Evolutionary conservation across 192 early-diverging fungal genomes (phyloP).

Genomic region (Linnemannia schmuckeri): DNA sequence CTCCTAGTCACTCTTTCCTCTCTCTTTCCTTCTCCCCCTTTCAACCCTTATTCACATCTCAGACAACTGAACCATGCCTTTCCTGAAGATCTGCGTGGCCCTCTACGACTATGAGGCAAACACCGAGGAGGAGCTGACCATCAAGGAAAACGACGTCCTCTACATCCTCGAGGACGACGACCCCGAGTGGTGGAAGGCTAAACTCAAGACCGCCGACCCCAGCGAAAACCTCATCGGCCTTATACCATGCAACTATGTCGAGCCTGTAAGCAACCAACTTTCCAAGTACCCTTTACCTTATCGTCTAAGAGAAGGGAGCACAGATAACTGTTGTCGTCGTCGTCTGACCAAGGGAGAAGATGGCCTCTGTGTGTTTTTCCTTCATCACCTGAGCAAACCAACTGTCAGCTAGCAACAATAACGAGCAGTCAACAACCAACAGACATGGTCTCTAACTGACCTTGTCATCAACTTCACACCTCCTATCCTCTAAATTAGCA

Average conservation of each 20-base stretch:
- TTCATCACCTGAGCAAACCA: not conserved
- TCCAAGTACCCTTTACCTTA: not conserved
- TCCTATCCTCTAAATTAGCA: slow-evolving; percentile 58
- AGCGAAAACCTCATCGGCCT: slow-evolving; percentile 77
- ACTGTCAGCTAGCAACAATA: not conserved
- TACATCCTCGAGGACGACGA: slow-evolving; percentile 90
- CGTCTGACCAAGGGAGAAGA: not conserved
- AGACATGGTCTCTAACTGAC: not conserved
- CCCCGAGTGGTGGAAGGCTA: slow-evolving; percentile 93
- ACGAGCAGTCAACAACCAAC: not conserved
- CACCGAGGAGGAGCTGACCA: slow-evolving; percentile 86
- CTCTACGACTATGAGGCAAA: slow-evolving; percentile 92
- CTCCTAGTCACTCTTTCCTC: slow-evolving; percentile 8
- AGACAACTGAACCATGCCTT: slow-evolving; percentile 47
- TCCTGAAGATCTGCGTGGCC: slow-evolving; percentile 76
- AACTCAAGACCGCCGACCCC: slow-evolving; percentile 70
- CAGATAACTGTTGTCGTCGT: not conserved
- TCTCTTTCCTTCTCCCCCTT: not conserved
- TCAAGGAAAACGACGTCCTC: slow-evolving; percentile 90
- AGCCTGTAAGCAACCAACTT: slow-evolving; percentile 57
- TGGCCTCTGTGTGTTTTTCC: not conserved
- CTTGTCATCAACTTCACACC: not conserved
- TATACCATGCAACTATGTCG: slow-evolving; percentile 94
- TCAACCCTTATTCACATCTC: not conserved
- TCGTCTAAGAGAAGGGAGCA: not conserved